A percentile compares a stretch with the other conserved stretches of the same genome.
These are phyloP conservation scores for Elsinoe perseae DNA, from an alignment of 2,329 filamentous ascomycete species.

Conservation along the genomic window DNA sequence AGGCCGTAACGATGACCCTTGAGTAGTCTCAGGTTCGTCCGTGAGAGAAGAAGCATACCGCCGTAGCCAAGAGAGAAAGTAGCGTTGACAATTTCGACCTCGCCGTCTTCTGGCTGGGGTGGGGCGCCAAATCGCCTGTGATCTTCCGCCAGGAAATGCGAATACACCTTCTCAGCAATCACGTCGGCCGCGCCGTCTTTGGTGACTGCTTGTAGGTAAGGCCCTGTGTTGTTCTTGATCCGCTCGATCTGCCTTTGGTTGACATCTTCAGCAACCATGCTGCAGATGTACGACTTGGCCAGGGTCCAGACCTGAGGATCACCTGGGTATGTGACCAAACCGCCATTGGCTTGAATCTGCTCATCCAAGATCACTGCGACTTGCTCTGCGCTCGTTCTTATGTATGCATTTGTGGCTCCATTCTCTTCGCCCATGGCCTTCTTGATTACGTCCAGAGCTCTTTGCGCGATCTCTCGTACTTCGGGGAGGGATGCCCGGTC, in stretches of 20 bases:
- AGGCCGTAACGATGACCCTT: conserved; percentile 97
- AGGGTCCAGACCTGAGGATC: conserved; percentile 55
- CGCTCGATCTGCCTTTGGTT: conserved; percentile 73
- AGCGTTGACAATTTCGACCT: conserved; percentile 94
- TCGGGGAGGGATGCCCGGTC: conserved; percentile 88
- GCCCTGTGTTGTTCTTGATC: conserved; percentile 59
- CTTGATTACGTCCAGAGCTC: conserved; percentile 78
- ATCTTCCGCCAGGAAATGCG: conserved; percentile 75
- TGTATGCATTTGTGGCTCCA: conserved; percentile 47
- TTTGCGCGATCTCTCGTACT: conserved; percentile 79
- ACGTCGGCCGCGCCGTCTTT: conserved; percentile 54
- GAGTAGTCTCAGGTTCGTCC: conserved; percentile 87
- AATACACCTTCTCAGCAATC: conserved; percentile 65
- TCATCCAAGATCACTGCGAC: conserved; percentile 67
- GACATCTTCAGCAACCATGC: conserved; percentile 80
- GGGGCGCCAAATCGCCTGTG: conserved; percentile 78
- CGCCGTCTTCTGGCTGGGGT: conserved; percentile 80
- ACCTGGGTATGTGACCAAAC: conserved; percentile 54
- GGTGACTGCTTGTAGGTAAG: conserved; percentile 69
- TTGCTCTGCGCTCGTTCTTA: conserved; percentile 63
- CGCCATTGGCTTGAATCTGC: conserved; percentile 63
- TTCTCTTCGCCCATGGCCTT: conserved; percentile 74
- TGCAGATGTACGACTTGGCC: conserved; percentile 65
- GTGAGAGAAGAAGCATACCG: conserved; percentile 91
- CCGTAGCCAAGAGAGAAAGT: conserved; percentile 96